These are phyloP conservation scores for Colletotrichum paranaense DNA, from an alignment of 2,329 filamentous ascomycete genomes.

Conservation along the genomic window DNA sequence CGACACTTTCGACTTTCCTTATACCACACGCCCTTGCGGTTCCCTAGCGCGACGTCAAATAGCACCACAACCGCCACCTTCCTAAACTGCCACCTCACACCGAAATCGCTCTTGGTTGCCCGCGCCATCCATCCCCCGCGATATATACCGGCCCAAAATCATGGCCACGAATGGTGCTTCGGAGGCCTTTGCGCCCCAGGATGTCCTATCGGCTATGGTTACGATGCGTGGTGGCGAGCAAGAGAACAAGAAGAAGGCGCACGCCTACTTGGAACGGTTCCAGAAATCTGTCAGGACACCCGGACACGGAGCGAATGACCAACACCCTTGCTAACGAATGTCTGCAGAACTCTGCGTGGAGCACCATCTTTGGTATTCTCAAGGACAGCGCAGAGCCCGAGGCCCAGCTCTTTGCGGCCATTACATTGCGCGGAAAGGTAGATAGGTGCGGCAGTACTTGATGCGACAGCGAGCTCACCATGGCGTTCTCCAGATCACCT, in stretches of 20 bases:
- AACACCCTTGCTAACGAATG: neutral
- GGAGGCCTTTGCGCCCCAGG: constrained; percentile 79
- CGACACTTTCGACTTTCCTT: neutral
- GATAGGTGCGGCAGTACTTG: constrained; percentile 37
- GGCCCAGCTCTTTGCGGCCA: constrained; percentile 94
- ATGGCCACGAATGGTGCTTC: constrained; percentile 77
- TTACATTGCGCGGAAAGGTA: constrained; percentile 98
- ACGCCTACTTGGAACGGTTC: constrained; percentile 92
- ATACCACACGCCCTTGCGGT: neutral
- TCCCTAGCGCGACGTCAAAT: constrained; percentile 16
- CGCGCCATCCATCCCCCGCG: neutral
- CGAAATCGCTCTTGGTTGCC: constrained; percentile 10
- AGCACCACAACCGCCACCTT: constrained; percentile 13
- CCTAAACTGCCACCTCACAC: constrained; percentile 6
- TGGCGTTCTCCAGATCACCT: constrained; percentile 78
- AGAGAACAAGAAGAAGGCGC: constrained; percentile 87
- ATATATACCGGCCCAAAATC: constrained; percentile 37
- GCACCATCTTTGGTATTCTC: constrained; percentile 85
- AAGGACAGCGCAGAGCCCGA: constrained; percentile 85
- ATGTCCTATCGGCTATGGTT: constrained; percentile 86
- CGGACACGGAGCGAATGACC: constrained; percentile 25
- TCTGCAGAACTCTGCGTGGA: constrained; percentile 88
- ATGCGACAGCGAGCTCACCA: constrained; percentile 23
- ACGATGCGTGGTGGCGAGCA: constrained; percentile 91
- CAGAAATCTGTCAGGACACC: constrained; percentile 89